phyloP scores from a whole-genome alignment of 257 asterid species.

The Lycium barbarum region DNA sequence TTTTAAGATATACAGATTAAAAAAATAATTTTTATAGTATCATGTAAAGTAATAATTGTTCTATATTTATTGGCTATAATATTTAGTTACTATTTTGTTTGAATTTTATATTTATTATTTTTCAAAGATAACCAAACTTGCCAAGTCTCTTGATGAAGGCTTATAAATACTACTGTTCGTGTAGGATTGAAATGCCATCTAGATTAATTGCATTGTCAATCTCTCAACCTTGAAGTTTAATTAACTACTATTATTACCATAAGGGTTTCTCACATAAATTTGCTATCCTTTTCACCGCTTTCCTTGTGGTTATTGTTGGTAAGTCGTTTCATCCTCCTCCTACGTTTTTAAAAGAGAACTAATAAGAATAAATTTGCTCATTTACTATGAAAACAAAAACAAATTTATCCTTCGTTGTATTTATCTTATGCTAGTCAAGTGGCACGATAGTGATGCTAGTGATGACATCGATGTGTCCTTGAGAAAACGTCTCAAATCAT shows the following conservation, averaged over 20 bases:
- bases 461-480: no score
- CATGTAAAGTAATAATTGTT: neutral
- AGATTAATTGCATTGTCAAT: no score
- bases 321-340: neutral
- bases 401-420: no score
- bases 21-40: neutral
- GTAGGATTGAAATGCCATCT: neutral
- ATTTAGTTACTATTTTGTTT: neutral
- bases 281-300: neutral
- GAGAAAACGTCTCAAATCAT: no score
- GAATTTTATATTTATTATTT: neutral
- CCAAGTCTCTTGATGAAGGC: neutral
- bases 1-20: neutral
- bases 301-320: neutral
- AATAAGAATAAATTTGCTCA: no score
- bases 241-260: no score
- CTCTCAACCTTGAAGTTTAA: neutral
- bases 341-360: no score
- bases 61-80: neutral
- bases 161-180: neutral
- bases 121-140: no score
- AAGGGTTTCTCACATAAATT: neutral
- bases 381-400: no score
- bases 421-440: no score
- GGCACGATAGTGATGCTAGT: no score